These are phyloP conservation scores for Aspergillus funiculosus DNA, from an alignment of 495 filamentous ascomycete species.

Conservation along the genomic window DNA sequence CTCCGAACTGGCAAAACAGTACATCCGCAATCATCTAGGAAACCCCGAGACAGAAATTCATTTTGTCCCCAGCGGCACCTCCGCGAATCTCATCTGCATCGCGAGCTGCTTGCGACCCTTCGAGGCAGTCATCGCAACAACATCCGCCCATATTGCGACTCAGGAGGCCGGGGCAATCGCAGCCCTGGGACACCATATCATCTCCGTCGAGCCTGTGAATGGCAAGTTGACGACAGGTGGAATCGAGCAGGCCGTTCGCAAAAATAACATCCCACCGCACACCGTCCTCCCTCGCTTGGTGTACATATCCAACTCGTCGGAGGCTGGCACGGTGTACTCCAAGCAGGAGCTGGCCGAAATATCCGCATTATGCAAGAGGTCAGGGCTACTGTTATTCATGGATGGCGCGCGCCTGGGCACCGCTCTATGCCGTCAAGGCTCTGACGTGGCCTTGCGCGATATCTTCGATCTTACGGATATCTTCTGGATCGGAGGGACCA, in stretches of 20 bases:
- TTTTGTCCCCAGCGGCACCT: conserved; percentile 42
- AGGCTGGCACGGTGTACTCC: conserved; percentile 39
- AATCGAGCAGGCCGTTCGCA: conserved; percentile 30
- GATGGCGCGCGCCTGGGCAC: conserved; percentile 41
- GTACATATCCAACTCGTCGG: conserved; percentile 42
- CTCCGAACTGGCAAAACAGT: conserved; percentile 25
- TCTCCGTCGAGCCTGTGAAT: conserved; percentile 31
- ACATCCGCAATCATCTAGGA: conserved; percentile 28
- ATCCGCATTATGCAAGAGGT: conserved; percentile 30
- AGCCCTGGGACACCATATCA: conserved; percentile 42
- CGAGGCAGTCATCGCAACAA: conserved; percentile 39
- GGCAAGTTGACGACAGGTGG: conserved; percentile 38
- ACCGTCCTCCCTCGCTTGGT: conserved; percentile 40
- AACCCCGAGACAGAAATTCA: conserved; percentile 37
- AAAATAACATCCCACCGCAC: conserved; percentile 41
- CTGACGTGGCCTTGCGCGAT: conserved; percentile 33
- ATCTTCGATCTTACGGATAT: conserved; percentile 37
- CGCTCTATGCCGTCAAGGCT: conserved; percentile 29
- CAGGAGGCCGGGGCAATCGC: conserved; percentile 44
- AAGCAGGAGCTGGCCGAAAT: conserved; percentile 30
- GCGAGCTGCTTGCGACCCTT: conserved; percentile 40
- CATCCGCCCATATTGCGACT: conserved; percentile 37
- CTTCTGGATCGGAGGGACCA: conserved; percentile 45
- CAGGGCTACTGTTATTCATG: conserved; percentile 33
- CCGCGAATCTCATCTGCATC: conserved; percentile 41